Evolutionary conservation across 345 rosid genomes (phyloP).

Genomic region (Eucalyptus viminalis): DNA sequence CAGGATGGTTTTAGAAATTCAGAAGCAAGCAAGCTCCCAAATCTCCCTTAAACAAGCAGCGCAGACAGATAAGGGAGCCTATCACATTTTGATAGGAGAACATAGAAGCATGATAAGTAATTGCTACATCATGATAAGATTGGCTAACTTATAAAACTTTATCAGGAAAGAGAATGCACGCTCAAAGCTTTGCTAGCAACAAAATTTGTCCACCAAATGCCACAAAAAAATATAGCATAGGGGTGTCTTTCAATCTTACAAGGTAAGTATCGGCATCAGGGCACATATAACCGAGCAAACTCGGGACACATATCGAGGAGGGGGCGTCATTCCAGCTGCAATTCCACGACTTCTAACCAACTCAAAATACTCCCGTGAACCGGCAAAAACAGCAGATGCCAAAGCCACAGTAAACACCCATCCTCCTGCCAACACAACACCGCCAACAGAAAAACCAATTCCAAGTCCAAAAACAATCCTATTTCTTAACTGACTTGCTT

Average conservation of each 20-base stretch:
- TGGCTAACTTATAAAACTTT: neutral
- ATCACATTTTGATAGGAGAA: neutral
- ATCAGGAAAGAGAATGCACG: neutral
- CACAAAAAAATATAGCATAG: neutral
- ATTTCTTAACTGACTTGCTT: conserved; percentile 46
- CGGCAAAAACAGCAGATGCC: conserved; percentile 61
- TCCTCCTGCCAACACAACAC: conserved; percentile 76
- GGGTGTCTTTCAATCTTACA: conserved; percentile 32
- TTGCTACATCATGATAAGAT: neutral
- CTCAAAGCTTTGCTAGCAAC: neutral
- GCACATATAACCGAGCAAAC: conserved; percentile 81
- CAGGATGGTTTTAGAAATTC: neutral
- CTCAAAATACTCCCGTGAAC: conserved; percentile 77
- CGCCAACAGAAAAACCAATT: conserved; percentile 68
- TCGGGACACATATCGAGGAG: conserved; percentile 82
- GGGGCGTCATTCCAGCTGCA: conserved; percentile 89
- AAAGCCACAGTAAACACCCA: conserved; percentile 65
- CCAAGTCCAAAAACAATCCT: conserved; percentile 72
- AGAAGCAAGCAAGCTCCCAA: neutral
- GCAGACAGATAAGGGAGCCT: neutral
- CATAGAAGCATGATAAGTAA: neutral
- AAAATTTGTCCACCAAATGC: neutral
- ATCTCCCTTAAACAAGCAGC: neutral
- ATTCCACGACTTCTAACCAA: conserved; percentile 80
- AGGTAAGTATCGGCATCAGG: conserved; percentile 71